Evolutionary conservation across 257 asterid species (phyloP).

Genomic region (Rehmannia glutinosa): DNA sequence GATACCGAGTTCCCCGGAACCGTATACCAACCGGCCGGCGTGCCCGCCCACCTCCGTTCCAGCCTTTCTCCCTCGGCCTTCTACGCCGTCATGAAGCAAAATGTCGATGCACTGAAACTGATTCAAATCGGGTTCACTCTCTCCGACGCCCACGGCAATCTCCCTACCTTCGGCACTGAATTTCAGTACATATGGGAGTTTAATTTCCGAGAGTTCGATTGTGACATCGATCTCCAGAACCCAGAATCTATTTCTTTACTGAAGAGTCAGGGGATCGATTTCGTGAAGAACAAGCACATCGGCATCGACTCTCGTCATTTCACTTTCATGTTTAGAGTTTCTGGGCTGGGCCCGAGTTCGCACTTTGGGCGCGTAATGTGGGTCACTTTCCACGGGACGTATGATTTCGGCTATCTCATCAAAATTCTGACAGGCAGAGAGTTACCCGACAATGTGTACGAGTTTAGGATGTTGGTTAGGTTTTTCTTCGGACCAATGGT

Average conservation of each 20-base stretch:
- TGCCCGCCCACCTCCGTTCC: neutral
- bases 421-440: no score
- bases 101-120: slow-evolving; percentile 12
- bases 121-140: slow-evolving; percentile 30
- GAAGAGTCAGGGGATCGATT: slow-evolving; percentile 1
- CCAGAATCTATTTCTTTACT: slow-evolving; percentile 17
- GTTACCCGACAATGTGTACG: no score
- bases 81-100: slow-evolving; percentile 5
- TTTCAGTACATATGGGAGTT: slow-evolving; percentile 20
- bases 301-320: no score
- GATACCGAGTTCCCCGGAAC: no score
- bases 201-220: slow-evolving; percentile 28
- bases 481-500: no score
- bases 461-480: no score
- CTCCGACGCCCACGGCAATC: neutral
- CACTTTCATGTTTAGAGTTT: neutral
- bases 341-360: neutral
- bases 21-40: neutral
- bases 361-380: neutral
- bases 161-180: neutral
- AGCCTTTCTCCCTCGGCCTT: neutral
- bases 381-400: no score
- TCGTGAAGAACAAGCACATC: neutral
- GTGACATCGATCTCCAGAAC: neutral
- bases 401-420: slow-evolving; percentile 19